Base-by-base conservation (phyloP, 208 protist species). In the Entamoeba histolytica region DNA sequence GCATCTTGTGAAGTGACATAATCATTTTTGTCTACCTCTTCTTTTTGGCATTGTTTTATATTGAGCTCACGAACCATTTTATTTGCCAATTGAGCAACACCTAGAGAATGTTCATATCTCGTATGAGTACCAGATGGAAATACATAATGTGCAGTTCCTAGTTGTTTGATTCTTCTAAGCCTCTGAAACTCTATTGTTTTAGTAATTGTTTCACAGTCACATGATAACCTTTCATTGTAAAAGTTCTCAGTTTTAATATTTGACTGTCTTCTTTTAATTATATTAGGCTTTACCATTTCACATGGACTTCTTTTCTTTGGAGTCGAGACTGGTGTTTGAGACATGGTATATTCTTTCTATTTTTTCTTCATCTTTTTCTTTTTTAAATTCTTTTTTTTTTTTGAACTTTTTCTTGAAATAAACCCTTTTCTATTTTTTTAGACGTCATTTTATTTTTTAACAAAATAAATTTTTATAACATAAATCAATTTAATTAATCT, bases 171-270 rank as follows among this genome's bases (percentile, higher is more conserved):
- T 3, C 92, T 5, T 5, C 93, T 15, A 12, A 95, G 93, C 49
- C 95, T 49, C 92, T 95, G 93, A 93, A 95, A 96, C 31, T 96
- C 78, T 2, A 94, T 92, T 49, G 95, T 96, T 91, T 96, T 94
- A 35, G 95, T 95, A 31, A 96, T 91, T 7, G 8, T 35, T 47
- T 49, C 7, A 44, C 78, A 23, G 3, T 91, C 61, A 78, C 28
- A 7, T n/a, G 61, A 78, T 7, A 78, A 5, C 12, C 1, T 78
- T 10, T n/a, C 61, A n/a, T 78, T 28, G 12, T 19, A 78, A 35
- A 78, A 78, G 28, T 78, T 78, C 8, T 35, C 61, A 5, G 61
- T 39, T 39, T 8, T 39, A 39, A 35, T 19, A 4, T 17, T 52
- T 10, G 61, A 23, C 1, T 7, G 28, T 39, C 61, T 23, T 39